Evolutionary conservation across 2,329 filamentous ascomycete genomes (phyloP), one percentile per base, ranked within the genome.

Genomic region (Hypoxylon sp.): DNA sequence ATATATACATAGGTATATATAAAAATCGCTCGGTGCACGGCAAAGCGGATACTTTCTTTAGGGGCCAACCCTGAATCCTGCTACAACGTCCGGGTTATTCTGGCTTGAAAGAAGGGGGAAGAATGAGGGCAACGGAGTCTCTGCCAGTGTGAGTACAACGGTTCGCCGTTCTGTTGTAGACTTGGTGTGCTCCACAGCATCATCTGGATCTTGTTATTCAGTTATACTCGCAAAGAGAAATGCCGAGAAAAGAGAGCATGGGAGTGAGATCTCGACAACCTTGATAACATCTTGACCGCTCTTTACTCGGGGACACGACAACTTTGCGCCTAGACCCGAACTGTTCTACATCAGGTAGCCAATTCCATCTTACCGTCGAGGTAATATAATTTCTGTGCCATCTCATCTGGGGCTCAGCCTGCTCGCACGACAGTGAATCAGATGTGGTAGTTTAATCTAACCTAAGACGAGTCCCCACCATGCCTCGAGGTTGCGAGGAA

Each of bases 1-100:
- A n/a, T n/a, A n/a, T n/a, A n/a, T n/a, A n/a, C n/a, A n/a, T n/a
- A n/a, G n/a, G n/a, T n/a, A n/a, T n/a, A n/a, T n/a, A n/a, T n/a
- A 2, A 25, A 14, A 32, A 17, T 43, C 34, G 36, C 56, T 60
- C 46, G 25, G 34, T 41, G 38, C 53, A 49, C 46, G n/a, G 48
- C 19, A 32, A 51, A 46, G 25, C 38, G 38, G 30, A 30, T 53
- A n/a, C 30, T 19, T 30, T 13, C 51, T 25, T 17, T 58, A 66
- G 25, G 64, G 64, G 64, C 51, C 34, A 67, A 63, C 60, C 60
- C 55, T 67, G 53, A 61, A 58, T 7, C 19, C 13, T 28, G 19
- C 48, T 21, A 34, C 21, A 58, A 52, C 60, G 53, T 63, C 46
- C n/a, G 21, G 48, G 51, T 32, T 48, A 46, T n/a, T 43, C 46